A percentile compares a stretch with the other conserved stretches of the same genome.
phyloP scores from a whole-genome alignment of 192 early-diverging fungal genomes.

The Coemansia sp. region DNA sequence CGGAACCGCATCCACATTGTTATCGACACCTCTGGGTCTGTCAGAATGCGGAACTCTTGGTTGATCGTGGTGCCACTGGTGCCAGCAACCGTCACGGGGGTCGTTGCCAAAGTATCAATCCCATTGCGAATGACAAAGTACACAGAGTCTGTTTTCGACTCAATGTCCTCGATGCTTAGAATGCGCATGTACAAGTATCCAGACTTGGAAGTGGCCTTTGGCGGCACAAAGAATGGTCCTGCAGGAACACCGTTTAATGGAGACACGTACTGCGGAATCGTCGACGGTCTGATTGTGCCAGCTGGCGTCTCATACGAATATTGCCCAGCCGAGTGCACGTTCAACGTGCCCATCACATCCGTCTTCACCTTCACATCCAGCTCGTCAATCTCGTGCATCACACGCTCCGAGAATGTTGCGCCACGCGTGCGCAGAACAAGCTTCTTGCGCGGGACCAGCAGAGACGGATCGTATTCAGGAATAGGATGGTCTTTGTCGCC shows the following conservation, averaged over 20 bases:
- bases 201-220: conserved; percentile 32
- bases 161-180: conserved; percentile 52
- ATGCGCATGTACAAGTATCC: conserved; percentile 56
- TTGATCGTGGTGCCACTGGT: conserved; percentile 31
- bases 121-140: conserved; percentile 60
- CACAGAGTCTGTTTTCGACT: conserved; percentile 36
- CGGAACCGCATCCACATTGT: conserved; percentile 58
- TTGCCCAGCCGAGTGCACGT: conserved; percentile 28
- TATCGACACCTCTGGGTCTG: conserved; percentile 47
- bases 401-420: conserved; percentile 39
- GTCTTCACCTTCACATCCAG: conserved; percentile 25
- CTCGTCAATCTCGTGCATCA: conserved; percentile 39
- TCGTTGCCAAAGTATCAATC: conserved; percentile 51
- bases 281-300: conserved; percentile 44
- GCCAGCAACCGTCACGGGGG: conserved; percentile 36
- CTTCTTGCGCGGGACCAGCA: conserved; percentile 28
- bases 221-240: conserved; percentile 50
- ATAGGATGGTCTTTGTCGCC: conserved; percentile 6
- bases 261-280: conserved; percentile 50
- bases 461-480: conserved; percentile 10
- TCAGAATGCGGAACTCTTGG: conserved; percentile 56
- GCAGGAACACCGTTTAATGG: conserved; percentile 45
- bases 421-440: conserved; percentile 40
- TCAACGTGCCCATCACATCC: conserved; percentile 32
- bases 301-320: conserved; percentile 25